A percentile compares a stretch with the other conserved stretches of the same genome.
Evolutionary conservation across 305 asterid species (phyloP).

Genomic region (Rubia occidens): DNA sequence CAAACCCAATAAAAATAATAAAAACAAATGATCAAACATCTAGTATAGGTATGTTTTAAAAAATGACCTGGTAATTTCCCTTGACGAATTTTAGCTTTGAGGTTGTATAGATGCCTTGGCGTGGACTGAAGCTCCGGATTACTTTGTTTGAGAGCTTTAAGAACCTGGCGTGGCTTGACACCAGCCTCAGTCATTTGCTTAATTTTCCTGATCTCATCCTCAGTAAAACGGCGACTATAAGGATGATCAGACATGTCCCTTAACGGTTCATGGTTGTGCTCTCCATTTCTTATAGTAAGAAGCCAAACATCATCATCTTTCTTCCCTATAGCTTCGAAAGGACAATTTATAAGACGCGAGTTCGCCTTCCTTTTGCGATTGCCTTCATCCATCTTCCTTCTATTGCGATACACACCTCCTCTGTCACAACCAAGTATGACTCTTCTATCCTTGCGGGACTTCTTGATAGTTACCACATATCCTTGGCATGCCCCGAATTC

Average conservation of each 20-base stretch:
- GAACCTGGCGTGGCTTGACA: conserved; percentile 34
- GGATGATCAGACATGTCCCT: conserved; percentile 45
- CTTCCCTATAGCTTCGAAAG: conserved; percentile 43
- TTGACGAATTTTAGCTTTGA: conserved; percentile 40
- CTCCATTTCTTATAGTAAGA: conserved; percentile 35
- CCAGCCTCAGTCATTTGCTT: conserved; percentile 44
- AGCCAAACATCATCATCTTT: conserved; percentile 42
- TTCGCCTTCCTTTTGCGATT: conserved; percentile 37
- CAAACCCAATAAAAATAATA: background rate
- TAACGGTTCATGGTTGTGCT: conserved; percentile 43
- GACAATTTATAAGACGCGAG: conserved; percentile 46
- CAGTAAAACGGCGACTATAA: conserved; percentile 38
- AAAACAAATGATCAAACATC: background rate
- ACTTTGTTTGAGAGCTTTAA: conserved; percentile 34
- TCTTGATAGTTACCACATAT: conserved; percentile 36
- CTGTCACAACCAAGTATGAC: conserved; percentile 50
- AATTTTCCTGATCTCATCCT: conserved; percentile 34
- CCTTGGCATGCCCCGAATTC: conserved; percentile 41
- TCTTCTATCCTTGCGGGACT: conserved; percentile 41
- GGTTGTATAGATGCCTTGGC: conserved; percentile 41
- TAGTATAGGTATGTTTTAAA: background rate
- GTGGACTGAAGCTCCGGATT: conserved; percentile 42
- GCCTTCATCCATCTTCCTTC: conserved; percentile 35
- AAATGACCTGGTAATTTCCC: conserved; percentile 24
- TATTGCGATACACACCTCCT: conserved; percentile 38